Evolutionary conservation across 352 stramenopile genomes (phyloP).

Genomic region (Pythium scleroteichum): DNA sequence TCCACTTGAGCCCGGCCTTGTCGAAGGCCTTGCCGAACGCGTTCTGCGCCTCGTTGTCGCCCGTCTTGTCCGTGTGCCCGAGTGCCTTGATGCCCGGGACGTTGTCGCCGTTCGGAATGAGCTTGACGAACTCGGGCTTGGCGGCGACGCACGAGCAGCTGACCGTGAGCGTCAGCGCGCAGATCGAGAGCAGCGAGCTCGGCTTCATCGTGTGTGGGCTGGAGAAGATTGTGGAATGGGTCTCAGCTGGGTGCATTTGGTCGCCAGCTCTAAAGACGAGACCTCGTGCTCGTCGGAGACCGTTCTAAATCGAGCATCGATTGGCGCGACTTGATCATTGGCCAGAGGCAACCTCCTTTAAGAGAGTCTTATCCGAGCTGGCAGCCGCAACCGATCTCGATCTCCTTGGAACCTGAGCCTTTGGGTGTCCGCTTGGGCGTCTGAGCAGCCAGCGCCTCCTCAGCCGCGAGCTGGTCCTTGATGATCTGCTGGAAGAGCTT

Average conservation of each 20-base stretch:
- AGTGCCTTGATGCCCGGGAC: conserved; percentile 23
- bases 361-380: conserved; percentile 1
- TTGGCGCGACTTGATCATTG: too few relatives aligned
- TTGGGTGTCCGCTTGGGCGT: neutral
- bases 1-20: conserved; percentile 39
- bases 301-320: too few relatives aligned
- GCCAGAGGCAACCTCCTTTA: too few relatives aligned
- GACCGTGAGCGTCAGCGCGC: neutral
- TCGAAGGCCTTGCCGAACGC: conserved; percentile 49
- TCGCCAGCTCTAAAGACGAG: too few relatives aligned
- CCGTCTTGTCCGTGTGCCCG: conserved; percentile 24
- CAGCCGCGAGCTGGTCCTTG: neutral
- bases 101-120: conserved; percentile 33
- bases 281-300: too few relatives aligned
- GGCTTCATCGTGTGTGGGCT: too few relatives aligned
- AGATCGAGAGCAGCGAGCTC: neutral
- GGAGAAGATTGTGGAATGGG: neutral
- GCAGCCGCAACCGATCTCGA: neutral
- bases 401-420: neutral
- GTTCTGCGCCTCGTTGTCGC: conserved; percentile 20
- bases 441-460: neutral
- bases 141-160: neutral
- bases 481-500: conserved; percentile 3
- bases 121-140: conserved; percentile 22
- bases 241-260: too few relatives aligned